Conservation (phyloP, 371 early-diverging fungal genomes). For the Mortierella polycephala region DNA sequence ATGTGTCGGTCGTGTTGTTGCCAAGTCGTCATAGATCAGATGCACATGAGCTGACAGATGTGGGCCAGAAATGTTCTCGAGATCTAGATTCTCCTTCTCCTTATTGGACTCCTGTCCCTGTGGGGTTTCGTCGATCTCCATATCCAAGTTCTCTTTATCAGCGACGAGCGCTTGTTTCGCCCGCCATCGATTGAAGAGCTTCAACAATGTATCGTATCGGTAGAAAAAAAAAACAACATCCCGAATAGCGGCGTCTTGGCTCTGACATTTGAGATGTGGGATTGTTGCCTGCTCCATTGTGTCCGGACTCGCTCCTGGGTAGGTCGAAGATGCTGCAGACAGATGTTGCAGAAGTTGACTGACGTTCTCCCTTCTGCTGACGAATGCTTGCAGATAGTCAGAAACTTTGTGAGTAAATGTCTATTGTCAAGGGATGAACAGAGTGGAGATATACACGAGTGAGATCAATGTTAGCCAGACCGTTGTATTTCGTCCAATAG, state of each 20-base stretch:
- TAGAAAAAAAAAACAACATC: not conserved
- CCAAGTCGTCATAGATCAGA: not conserved
- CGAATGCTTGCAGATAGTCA: constrained; percentile 35
- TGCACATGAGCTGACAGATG: not conserved
- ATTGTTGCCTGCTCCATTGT: not conserved
- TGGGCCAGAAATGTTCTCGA: not conserved
- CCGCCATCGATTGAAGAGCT: not conserved
- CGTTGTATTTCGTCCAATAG: not conserved
- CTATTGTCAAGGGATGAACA: not conserved
- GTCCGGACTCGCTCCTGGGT: not conserved
- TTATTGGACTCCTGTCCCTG: not conserved
- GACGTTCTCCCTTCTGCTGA: constrained; percentile 16
- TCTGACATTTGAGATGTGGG: not conserved
- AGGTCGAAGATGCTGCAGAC: not conserved
- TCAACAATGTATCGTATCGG: not conserved
- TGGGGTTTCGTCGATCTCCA: not conserved
- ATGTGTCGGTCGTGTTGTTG: not conserved
- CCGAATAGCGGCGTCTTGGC: not conserved
- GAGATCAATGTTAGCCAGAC: too few relatives aligned
- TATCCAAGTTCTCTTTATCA: not conserved
- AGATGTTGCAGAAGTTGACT: not conserved
- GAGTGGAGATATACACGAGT: not conserved
- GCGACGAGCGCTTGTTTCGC: not conserved
- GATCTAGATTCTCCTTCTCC: not conserved
- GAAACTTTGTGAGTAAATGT: constrained; percentile 29